Conservation (phyloP, 2,329 filamentous ascomycete species). For the Diaporthe nobilis region DNA sequence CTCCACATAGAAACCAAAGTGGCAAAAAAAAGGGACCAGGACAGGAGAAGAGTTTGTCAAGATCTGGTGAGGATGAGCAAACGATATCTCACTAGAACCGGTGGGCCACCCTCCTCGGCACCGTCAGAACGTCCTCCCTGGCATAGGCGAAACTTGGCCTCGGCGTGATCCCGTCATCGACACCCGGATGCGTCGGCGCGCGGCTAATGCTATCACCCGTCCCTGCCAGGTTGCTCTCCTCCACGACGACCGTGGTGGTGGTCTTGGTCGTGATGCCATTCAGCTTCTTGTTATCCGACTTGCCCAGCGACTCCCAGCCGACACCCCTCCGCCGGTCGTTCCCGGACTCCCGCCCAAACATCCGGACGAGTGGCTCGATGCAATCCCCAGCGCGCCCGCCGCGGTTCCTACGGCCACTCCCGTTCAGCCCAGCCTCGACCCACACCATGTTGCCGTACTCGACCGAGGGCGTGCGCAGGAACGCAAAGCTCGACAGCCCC, state of each 20-base stretch:
- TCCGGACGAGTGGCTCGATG: not conserved
- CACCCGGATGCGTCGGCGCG: not conserved
- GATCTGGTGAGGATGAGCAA: too few relatives aligned
- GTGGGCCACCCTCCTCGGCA: constrained; percentile 31
- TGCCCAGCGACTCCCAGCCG: not conserved
- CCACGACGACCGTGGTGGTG: constrained; percentile 19
- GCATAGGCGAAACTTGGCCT: not conserved
- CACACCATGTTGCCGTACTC: constrained; percentile 35
- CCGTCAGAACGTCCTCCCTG: constrained; percentile 15
- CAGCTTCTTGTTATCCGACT: not conserved
- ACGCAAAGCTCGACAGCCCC: constrained; percentile 22
- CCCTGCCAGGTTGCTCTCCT: not conserved
- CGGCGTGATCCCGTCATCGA: not conserved
- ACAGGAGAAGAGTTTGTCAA: not conserved
- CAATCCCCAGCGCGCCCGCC: not conserved
- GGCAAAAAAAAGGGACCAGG: not conserved
- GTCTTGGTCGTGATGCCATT: constrained; percentile 12
- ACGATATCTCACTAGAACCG: constrained; percentile 6
- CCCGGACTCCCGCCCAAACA: not conserved
- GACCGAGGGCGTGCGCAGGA: constrained; percentile 28
- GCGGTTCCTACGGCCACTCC: not conserved
- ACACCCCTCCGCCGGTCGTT: not conserved
- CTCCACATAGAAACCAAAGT: too few relatives aligned
- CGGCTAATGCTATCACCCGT: not conserved
- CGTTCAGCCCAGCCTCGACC: constrained; percentile 21